Base-by-base conservation (phyloP, 1,284 basidiomycete species). In the Ganoderma resinaceum region DNA sequence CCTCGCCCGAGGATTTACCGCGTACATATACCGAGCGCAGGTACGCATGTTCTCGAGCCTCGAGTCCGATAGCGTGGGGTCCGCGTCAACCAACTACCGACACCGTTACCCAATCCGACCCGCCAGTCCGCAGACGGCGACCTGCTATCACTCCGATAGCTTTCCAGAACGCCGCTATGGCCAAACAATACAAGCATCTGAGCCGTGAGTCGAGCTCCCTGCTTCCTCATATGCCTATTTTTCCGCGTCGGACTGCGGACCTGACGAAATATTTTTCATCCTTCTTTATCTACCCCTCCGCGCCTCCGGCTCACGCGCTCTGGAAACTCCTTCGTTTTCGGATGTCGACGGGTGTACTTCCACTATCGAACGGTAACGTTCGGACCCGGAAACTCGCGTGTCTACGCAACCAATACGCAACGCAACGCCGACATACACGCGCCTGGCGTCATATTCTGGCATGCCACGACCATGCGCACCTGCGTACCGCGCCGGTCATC, bases 141-240 rank as follows among this genome's bases (percentile, higher is more conserved):
- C 26, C 55, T 38, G 58, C 29, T 61, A 12, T 38, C 57, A 33
- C 31, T 26, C 31, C 31, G 37, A 61, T 53, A 26, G 23, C 23
- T 26, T 52, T 52, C 46, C 46, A 52, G 49, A 29, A 40, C 12
- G 9, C 46, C 31, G 35, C 38, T 9, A 77, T 76, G 76, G 69
- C 62, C 62, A 71, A 75, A 61, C 55, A 72, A 60, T 72, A 72
- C 72, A 70, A 72, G 67, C 71, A 78, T 43, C 73, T 74, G 59
- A 78, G 73, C 37, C 68, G 78, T 79, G 65, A 66, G 78, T 72
- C 26, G 14, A 40, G 8, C 37, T 38, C 38, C 6, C 37, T 38
- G 58, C 55, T 33, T 35, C 55, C 29, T 57, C 29, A 20, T 18
- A 37, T 58, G 33, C 35, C 43, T 59, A 52, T 58, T 42, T 20